Conservation (phyloP, 2,329 filamentous ascomycete species). For the Raffaelea albimanens region DNA sequence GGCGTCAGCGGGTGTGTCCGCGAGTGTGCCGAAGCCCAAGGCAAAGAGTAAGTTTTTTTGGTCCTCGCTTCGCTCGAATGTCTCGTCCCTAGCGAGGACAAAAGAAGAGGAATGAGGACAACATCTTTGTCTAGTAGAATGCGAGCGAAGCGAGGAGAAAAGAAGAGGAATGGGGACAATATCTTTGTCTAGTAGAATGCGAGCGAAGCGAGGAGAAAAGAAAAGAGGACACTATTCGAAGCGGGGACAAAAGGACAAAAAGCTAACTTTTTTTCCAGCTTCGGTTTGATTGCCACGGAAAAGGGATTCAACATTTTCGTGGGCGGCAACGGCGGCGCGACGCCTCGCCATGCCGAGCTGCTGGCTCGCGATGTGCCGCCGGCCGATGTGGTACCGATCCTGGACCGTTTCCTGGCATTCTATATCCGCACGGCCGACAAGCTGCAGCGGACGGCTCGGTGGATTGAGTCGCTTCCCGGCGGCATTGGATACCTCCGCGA, state of each 20-base stretch:
- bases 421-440: constrained; percentile 91
- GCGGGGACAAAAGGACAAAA: no score
- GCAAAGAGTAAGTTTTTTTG: constrained; percentile 77
- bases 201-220: no score
- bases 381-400: constrained; percentile 69
- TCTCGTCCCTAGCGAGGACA: no score
- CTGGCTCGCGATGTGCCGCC: constrained; percentile 80
- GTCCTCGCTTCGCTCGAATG: no score
- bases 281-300: constrained; percentile 83
- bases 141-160: no score
- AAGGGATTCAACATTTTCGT: constrained; percentile 93
- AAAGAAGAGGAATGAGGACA: no score
- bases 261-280: constrained; percentile 35
- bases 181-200: no score
- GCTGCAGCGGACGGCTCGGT: constrained; percentile 78
- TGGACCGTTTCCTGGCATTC: constrained; percentile 86
- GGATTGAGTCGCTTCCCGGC: constrained; percentile 76
- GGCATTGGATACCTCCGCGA: constrained; percentile 75
- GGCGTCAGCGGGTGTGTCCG: constrained; percentile 86
- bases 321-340: constrained; percentile 80
- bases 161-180: no score
- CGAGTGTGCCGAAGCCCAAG: constrained; percentile 86
- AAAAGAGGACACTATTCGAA: no score
- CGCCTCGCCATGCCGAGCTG: constrained; percentile 71
- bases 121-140: no score